These are phyloP conservation scores for Candida alai DNA, from an alignment of 805 yeast genomes.

Conservation along the genomic window DNA sequence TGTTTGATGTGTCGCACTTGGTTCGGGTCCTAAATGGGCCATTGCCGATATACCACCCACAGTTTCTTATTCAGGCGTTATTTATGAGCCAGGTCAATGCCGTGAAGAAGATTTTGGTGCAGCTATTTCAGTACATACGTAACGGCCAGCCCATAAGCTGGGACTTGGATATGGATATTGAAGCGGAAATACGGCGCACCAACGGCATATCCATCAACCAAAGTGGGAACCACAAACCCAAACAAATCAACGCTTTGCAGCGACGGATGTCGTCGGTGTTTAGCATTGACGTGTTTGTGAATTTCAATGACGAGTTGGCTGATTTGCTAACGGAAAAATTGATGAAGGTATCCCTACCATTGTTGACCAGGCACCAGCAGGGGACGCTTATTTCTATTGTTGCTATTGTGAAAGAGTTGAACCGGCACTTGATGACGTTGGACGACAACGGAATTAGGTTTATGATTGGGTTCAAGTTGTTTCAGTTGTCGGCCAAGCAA, in stretches of 20 bases:
- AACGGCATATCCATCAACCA: constrained; percentile 4
- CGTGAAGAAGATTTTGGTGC: constrained; percentile 54
- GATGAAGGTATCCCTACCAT: constrained; percentile 66
- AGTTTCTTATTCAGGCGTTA: constrained; percentile 70
- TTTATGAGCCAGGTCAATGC: constrained; percentile 55
- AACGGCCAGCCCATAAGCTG: constrained; percentile 24
- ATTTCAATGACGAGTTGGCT: constrained; percentile 42
- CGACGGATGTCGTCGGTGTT: constrained; percentile 5
- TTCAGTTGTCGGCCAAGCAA: constrained; percentile 48
- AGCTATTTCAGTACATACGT: constrained; percentile 52
- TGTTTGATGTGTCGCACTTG: constrained; percentile 56
- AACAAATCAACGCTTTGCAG: constrained; percentile 2
- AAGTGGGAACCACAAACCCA: constrained; percentile 2
- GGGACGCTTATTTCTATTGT: constrained; percentile 71
- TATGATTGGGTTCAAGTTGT: constrained; percentile 66
- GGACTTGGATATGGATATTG: constrained; percentile 29
- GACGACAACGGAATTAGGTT: constrained; percentile 71
- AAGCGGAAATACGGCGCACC: constrained; percentile 14
- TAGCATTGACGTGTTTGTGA: constrained; percentile 22
- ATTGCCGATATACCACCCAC: constrained; percentile 87
- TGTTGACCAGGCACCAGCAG: constrained; percentile 87
- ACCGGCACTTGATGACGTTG: constrained; percentile 38
- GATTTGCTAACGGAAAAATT: constrained; percentile 55
- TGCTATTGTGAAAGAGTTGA: constrained; percentile 57
- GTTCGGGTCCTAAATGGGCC: constrained; percentile 84